These are phyloP conservation scores for Cordyceps javanica DNA, from an alignment of 2,329 filamentous ascomycete genomes.

Conservation along the genomic window DNA sequence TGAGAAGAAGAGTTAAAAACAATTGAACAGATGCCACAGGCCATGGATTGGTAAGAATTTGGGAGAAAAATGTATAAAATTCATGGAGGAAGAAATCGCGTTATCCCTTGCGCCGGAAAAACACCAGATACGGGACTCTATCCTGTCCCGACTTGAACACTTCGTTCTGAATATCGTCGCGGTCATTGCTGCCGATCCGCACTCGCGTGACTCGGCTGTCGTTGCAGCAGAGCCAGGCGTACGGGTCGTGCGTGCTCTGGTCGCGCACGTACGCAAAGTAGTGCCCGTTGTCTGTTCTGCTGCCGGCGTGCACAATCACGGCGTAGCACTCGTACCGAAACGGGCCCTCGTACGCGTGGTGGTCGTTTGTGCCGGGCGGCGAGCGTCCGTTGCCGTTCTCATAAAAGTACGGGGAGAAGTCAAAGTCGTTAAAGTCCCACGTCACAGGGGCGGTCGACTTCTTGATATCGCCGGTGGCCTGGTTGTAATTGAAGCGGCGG, in stretches of 20 bases:
- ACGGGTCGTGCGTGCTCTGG: constrained; percentile 37
- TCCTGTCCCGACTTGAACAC: constrained; percentile 33
- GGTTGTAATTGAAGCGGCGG: constrained; percentile 47
- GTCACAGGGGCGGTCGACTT: constrained; percentile 69
- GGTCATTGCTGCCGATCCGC: constrained; percentile 33
- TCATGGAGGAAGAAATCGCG: background rate
- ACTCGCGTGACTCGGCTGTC: constrained; percentile 37
- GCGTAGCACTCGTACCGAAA: constrained; percentile 82
- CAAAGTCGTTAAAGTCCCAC: constrained; percentile 69
- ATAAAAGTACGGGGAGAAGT: constrained; percentile 42
- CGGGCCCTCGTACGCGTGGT: constrained; percentile 40
- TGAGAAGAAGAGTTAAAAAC: background rate
- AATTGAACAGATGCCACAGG: background rate
- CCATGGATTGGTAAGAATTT: background rate
- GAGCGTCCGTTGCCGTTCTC: constrained; percentile 26
- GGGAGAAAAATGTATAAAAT: background rate
- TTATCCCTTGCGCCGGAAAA: constrained; percentile 35
- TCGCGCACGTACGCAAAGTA: constrained; percentile 69
- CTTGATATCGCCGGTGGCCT: constrained; percentile 28
- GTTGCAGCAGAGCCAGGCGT: constrained; percentile 45
- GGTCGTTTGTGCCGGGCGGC: constrained; percentile 29
- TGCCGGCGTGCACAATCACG: constrained; percentile 71
- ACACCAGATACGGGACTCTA: constrained; percentile 42
- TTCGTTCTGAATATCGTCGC: constrained; percentile 29
- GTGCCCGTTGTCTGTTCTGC: constrained; percentile 64